phyloP scores from a whole-genome alignment of 495 filamentous ascomycete genomes.

The Penicillium bovifimosum region DNA sequence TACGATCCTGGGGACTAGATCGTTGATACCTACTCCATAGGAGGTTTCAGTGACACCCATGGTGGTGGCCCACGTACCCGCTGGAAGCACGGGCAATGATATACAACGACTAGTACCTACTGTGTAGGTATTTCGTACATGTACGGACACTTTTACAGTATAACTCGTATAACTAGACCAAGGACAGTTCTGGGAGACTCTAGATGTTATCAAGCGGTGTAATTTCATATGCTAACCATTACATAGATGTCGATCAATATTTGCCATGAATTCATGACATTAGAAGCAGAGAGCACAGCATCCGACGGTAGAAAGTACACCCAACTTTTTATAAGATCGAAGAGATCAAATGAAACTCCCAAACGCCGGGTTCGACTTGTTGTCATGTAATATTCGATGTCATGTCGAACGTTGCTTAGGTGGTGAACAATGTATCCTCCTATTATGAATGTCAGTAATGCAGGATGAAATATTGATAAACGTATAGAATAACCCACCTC shows the following conservation, averaged over 20 bases:
- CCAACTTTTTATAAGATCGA: constrained; percentile 8
- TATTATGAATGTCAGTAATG: constrained; percentile 23
- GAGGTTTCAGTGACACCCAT: too few relatives aligned
- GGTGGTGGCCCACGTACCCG: too few relatives aligned
- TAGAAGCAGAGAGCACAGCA: background rate
- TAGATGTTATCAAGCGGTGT: background rate
- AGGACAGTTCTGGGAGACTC: too few relatives aligned
- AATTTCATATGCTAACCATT: background rate
- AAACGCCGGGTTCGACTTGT: constrained; percentile 16
- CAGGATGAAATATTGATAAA: background rate
- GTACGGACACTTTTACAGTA: too few relatives aligned
- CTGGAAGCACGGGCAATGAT: too few relatives aligned
- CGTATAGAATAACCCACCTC: constrained; percentile 44
- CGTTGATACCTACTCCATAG: too few relatives aligned
- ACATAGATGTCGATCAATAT: constrained; percentile 1
- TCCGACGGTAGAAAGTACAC: constrained; percentile 4
- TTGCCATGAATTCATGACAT: constrained; percentile 8
- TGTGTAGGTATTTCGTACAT: too few relatives aligned
- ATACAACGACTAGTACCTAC: too few relatives aligned
- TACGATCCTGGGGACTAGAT: too few relatives aligned
- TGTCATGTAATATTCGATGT: constrained; percentile 15
- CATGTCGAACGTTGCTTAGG: constrained; percentile 19
- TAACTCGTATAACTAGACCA: too few relatives aligned
- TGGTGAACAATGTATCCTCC: constrained; percentile 47
- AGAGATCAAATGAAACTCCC: constrained; percentile 17